Evolutionary conservation across 2,329 filamentous ascomycete species (phyloP), one percentile per base, ranked within the genome.

Genomic region (Fusarium sp.): DNA sequence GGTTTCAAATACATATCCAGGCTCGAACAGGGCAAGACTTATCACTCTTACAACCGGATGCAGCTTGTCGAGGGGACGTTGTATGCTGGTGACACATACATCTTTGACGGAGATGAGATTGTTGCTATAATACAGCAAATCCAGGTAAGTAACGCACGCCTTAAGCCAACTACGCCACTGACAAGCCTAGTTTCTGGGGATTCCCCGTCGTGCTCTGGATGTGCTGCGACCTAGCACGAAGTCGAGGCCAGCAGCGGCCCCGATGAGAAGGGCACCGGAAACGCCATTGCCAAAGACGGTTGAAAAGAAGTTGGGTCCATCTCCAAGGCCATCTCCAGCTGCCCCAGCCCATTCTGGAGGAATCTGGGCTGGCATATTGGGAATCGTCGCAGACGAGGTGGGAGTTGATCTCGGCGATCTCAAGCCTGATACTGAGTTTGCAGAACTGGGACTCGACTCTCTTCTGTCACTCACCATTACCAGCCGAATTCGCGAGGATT

Each of bases 401-500:
- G 90, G 90, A 61, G 88, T 93, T n/a, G 88, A 90, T 27, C 82
- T 91, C 11, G 88, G 90, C 31, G 90, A 93, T 72, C 83, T 89
- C 31, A 77, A 86, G 4, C 85, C 85, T 23, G 85, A 85, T 1
- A 84, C 85, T 1, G 85, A 88, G 68, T 80, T 89, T 58, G 84
- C 85, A n/a, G 84, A 86, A 3, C 79, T 89, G 12, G 88, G 88
- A 4, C 87, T 90, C 81, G 88, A 90, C 74, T 89, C 87, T 2
- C 81, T 89, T 23, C 87, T 89, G 82, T 86, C 84, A 40, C 75
- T 90, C 31, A 85, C 85, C 3, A 88, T 90, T 55, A 80, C 88
- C 2, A 86, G 86, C 39, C 84, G 83, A 3, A 81, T 89, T 28
- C 84, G 86, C 18, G 87, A 89, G 74, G 85, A 86, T 75, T 85